Evolutionary conservation across 331 rosid genomes (phyloP), one percentile per base, ranked within the genome.

Genomic region (Malus hybrid): DNA sequence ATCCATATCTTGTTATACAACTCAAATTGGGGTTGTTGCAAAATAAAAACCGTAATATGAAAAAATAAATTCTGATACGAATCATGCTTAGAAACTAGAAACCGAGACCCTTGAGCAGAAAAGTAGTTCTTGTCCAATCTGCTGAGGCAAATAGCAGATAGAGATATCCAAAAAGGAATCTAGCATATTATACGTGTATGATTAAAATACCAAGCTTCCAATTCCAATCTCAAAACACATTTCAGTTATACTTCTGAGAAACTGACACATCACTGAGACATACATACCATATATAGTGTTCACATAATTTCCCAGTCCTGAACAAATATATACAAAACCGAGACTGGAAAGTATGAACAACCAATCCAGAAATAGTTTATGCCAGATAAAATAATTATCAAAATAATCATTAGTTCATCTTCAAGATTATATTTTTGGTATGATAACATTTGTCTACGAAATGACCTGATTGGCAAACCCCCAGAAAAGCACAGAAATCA

Each of bases 391-490:
- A 52, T 52, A 52, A 52, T 52, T 22, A 48, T 46, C 16, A 28
- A 50, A 42, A 28, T 20, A 50, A 16, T 16, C 55, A 19, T 14
- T 20, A 34, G 20, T 12, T 63, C 71, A n/a, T 13, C 42, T 16
- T 34, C 16, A 30, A 26, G 28, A 48, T 22, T 29, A 44, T 62
- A 73, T 61, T 63, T 46, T 46, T 12, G 28, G 33, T 22, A 63
- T 14, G 39, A 16, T 52, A 16, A 52, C 4, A 52, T 52, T 52
- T 56, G 63, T 76, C 10, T 22, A 73, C 66, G 61, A 61, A 75
- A 56, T 26, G 79, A 95, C 99, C 99, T 95, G 99, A 86, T 95
- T 95, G 78, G 98, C 99, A 75, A 95, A 84, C 1, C 99, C 99
- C 99, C 99, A 95, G 74, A 95, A 95, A 73, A 95, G 85, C 60